Base-by-base conservation (phyloP, 139 green algal genomes). In the Desmodesmus armatus region DNA sequence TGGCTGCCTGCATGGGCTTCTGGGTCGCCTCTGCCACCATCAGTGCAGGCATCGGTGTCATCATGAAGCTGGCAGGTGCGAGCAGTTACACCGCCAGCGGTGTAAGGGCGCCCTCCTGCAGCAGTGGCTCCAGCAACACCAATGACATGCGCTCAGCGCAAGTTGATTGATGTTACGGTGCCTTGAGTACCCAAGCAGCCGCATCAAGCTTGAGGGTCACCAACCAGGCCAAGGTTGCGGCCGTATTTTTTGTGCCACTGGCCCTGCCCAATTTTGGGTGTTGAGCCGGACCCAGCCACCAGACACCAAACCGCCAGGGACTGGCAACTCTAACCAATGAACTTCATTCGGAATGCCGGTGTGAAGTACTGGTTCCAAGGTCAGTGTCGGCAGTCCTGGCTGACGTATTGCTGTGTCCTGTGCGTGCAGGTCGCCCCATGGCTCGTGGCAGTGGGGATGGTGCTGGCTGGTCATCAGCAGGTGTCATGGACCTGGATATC, bases 401-500 rank as follows among this genome's bases (percentile, higher is more conserved):
- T n/a, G n/a, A n/a, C n/a, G n/a, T n/a, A n/a, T n/a, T n/a, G n/a
- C n/a, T n/a, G n/a, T 77, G 69, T 51, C 35, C 49, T 67, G 29
- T 65, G 60, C 37, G 11, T n/a, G 43, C 43, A 84, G 63, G 78
- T 29, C 62, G 62, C 41, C 67, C 62, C 4, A 19, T 77, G 17
- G 31, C 21, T 6, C 39, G 51, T 47, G 44, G 31, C 4, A 55
- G 41, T 2, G 62, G 78, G 15, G 78, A 39, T 11, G 43, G 29
- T 27, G 41, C 25, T 2, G 25, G 62, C 43, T 84, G 63, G 62
- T 77, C 78, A 6, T 51, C 39, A 35, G 78, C 49, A 5, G 60
- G 78, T 19, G 51, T 84, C 43, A 25, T 84, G 19, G 78, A 84
- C 76, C 72, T 82, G 25, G 78, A 84, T 63, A 84, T 84, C 29